Evolutionary conservation across 345 rosid genomes (phyloP).

Genomic region (Lumnitzera racemosa): DNA sequence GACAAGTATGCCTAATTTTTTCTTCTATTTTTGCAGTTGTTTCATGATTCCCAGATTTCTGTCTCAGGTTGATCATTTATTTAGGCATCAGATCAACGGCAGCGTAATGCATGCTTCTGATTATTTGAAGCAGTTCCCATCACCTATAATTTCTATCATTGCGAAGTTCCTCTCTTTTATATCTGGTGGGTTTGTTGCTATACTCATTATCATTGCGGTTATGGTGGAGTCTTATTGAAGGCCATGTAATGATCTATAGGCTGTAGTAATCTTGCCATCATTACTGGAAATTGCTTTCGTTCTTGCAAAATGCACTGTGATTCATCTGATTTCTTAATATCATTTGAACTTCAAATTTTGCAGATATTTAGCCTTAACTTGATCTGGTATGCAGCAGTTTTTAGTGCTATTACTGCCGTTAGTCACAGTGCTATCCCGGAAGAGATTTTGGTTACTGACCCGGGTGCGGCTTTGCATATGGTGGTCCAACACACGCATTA

Average conservation of each 20-base stretch:
- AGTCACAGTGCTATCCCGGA: conserved; percentile 88
- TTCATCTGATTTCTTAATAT: background rate
- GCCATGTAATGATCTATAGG: conserved; percentile 58
- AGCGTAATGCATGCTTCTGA: conserved; percentile 78
- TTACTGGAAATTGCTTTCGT: background rate
- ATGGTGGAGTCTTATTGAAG: conserved; percentile 98
- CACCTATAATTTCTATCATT: conserved; percentile 77
- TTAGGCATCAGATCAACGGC: conserved; percentile 92
- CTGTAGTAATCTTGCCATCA: background rate
- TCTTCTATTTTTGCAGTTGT: too few relatives aligned
- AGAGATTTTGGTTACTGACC: conserved; percentile 81
- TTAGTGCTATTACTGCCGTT: conserved; percentile 93
- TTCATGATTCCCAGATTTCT: background rate
- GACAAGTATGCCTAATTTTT: too few relatives aligned
- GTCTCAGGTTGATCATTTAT: conserved; percentile 91
- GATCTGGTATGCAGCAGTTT: conserved; percentile 98
- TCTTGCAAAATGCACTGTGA: background rate
- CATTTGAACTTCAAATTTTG: conserved; percentile 16
- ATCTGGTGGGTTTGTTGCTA: conserved; percentile 96
- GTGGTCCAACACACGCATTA: conserved; percentile 91
- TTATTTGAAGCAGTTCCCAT: conserved; percentile 84
- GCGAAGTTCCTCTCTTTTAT: conserved; percentile 96
- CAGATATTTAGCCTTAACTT: conserved; percentile 96
- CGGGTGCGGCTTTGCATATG: conserved; percentile 78
- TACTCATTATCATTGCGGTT: conserved; percentile 90